Conservation (phyloP, 306 rosid genomes). For the Vigna reflexopilosa region DNA sequence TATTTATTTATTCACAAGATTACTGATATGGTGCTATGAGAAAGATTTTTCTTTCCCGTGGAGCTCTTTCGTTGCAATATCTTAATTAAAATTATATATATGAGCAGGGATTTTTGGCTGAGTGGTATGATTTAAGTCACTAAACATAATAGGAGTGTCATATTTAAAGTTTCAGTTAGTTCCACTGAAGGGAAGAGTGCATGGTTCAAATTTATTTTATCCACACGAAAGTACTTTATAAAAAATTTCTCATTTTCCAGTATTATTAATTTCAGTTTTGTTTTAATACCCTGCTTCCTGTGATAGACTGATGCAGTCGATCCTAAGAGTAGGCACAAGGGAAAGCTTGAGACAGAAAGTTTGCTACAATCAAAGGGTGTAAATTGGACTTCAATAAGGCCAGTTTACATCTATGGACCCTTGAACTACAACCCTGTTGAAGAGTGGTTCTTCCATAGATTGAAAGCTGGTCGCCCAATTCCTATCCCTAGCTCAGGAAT, state of each 20-base stretch:
- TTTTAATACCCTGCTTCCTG: conserved; percentile 31
- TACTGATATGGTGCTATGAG: not conserved
- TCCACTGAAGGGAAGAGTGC: not conserved
- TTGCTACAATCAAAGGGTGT: conserved; percentile 74
- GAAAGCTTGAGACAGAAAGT: conserved; percentile 97
- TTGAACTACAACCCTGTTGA: conserved; percentile 97
- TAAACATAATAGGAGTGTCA: not conserved
- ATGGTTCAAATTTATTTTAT: conserved; percentile 1
- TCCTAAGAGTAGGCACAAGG: conserved; percentile 99
- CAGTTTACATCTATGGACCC: conserved; percentile 96
- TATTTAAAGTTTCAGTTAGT: not conserved
- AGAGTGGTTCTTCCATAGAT: conserved; percentile 98
- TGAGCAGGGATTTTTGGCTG: too few species aligned
- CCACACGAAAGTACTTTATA: not conserved
- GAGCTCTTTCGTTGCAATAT: conserved; percentile 8
- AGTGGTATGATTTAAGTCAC: not conserved
- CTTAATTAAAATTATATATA: not conserved
- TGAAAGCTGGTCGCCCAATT: conserved; percentile 98
- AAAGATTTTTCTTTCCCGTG: not conserved
- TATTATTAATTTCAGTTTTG: not conserved
- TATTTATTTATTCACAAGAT: not conserved
- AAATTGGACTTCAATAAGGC: conserved; percentile 96
- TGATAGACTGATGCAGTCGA: conserved; percentile 86
- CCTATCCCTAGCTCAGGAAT: conserved; percentile 89
- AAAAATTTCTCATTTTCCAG: not conserved